Percentiles rank a stretch among this genome's conserved stretches.
phyloP scores from a whole-genome alignment of 768 basidiomycete genomes.

The Mycena vitilis region DNA sequence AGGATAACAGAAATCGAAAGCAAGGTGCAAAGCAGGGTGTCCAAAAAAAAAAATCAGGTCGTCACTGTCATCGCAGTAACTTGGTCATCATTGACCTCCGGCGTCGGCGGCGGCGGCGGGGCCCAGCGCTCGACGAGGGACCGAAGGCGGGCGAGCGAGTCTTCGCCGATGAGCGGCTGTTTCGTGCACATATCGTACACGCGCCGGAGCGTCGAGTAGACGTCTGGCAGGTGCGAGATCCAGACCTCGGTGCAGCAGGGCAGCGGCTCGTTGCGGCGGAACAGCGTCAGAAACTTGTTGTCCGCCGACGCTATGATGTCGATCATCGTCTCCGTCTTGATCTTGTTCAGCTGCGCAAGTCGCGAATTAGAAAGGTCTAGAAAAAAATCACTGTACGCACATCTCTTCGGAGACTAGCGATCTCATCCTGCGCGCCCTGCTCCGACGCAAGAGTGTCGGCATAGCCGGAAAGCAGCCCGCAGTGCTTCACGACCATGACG shows the following conservation, averaged over 20 bases:
- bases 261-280: slow-evolving; percentile 15
- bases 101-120: slow-evolving; percentile 29
- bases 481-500: slow-evolving; percentile 21
- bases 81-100: background rate
- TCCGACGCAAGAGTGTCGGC: slow-evolving; percentile 10
- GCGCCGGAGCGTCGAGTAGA: slow-evolving; percentile 20
- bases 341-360: slow-evolving; percentile 16
- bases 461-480: slow-evolving; percentile 6
- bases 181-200: background rate
- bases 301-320: slow-evolving; percentile 2
- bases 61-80: background rate
- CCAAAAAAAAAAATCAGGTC: background rate
- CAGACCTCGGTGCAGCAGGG: slow-evolving; percentile 26
- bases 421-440: slow-evolving; percentile 9
- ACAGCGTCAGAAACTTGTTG: slow-evolving; percentile 18
- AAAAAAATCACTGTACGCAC: background rate
- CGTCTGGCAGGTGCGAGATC: slow-evolving; percentile 27
- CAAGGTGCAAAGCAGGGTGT: slow-evolving; percentile 4
- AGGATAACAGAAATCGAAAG: slow-evolving; percentile 18
- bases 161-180: slow-evolving; percentile 16
- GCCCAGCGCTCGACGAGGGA: slow-evolving; percentile 25
- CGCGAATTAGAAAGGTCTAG: background rate
- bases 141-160: background rate
- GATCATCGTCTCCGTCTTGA: slow-evolving; percentile 21
- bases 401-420: slow-evolving; percentile 9